Conservation (phyloP, 2,329 filamentous ascomycete genomes). For the Myriosclerotinia duriaeana region DNA sequence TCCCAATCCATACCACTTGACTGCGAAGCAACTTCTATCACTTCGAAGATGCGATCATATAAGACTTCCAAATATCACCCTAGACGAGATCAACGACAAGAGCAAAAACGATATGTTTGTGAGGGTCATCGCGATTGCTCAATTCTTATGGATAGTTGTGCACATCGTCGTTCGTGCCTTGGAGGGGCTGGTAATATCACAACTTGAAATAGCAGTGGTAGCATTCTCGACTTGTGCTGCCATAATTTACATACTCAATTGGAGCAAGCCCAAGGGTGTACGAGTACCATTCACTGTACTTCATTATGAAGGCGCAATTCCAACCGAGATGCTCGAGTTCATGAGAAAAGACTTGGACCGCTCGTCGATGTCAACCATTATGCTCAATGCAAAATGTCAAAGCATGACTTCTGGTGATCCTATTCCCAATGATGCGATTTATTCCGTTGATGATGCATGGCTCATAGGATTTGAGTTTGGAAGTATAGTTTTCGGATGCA, state of each 20-base stretch:
- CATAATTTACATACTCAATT: constrained; percentile 23
- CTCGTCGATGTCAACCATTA: background rate
- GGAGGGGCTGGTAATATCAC: background rate
- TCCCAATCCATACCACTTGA: constrained; percentile 16
- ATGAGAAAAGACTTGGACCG: constrained; percentile 15
- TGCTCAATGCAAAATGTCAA: background rate
- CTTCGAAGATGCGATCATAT: constrained; percentile 16
- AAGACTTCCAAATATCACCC: constrained; percentile 41
- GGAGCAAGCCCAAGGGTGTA: constrained; percentile 18
- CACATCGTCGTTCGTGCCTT: constrained; percentile 3
- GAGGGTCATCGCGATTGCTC: constrained; percentile 18
- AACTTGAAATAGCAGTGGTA: constrained; percentile 20
- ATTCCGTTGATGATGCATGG: constrained; percentile 9
- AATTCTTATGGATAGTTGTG: constrained; percentile 26
- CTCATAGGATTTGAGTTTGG: constrained; percentile 17
- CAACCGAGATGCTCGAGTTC: background rate
- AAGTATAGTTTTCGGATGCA: constrained; percentile 26
- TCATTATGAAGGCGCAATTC: constrained; percentile 9
- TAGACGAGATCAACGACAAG: constrained; percentile 50
- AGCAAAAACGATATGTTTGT: constrained; percentile 43
- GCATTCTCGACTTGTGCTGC: constrained; percentile 24
- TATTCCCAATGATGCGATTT: constrained; percentile 14
- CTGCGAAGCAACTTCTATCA: constrained; percentile 11
- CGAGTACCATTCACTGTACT: background rate
- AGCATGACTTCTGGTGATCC: background rate